Base-by-base conservation (phyloP, 2,329 filamentous ascomycete genomes). In the Teratosphaeria zuluensis region DNA sequence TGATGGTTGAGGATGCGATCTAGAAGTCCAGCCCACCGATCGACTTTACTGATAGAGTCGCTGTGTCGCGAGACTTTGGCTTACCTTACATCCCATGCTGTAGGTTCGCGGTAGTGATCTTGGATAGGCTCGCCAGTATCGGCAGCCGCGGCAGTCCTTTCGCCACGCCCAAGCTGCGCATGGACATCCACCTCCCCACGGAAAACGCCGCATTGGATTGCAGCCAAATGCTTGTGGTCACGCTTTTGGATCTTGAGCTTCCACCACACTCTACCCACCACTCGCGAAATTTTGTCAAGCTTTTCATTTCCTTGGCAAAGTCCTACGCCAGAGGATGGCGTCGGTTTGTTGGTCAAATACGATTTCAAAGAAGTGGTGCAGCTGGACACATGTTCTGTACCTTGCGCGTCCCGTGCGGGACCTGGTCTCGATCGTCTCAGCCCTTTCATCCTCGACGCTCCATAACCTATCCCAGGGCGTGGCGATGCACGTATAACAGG, bases 41-140 rank as follows among this genome's bases (percentile, higher is more conserved):
- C 4, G 24, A n/a, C 4, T 28, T 2, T 28, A 28, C 24, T 28
- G 24, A 28, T 28, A 4, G 24, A 28, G 24, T 28, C 24, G 24
- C 2, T 28, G 24, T 28, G 24, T 28, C 24, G 24, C 24, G 24
- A 28, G 24, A 28, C 24, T 4, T 28, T 28, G 24, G 24, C 24
- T 28, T 28, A 28, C 24, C 24, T 28, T 28, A 28, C 2, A 4
- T 28, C 24, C 24, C 24, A 28, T 28, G 24, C 24, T 28, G 24
- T 28, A 28, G 24, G 78, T 81, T 79, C 78, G 76, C 70, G 33
- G 74, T 79, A 11, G 72, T 79, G 56, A 67, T 80, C 19, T 68
- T 79, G 6, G 79, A 81, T 59, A 72, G 76, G 59, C 75, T 67
- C 51, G 60, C 65, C 56, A 67, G 61, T 56, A 64, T 69, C 32